Evolutionary conservation across 495 filamentous ascomycete genomes (phyloP), one percentile per base, ranked within the genome.

Genomic region (Emericellopsis terricola): DNA sequence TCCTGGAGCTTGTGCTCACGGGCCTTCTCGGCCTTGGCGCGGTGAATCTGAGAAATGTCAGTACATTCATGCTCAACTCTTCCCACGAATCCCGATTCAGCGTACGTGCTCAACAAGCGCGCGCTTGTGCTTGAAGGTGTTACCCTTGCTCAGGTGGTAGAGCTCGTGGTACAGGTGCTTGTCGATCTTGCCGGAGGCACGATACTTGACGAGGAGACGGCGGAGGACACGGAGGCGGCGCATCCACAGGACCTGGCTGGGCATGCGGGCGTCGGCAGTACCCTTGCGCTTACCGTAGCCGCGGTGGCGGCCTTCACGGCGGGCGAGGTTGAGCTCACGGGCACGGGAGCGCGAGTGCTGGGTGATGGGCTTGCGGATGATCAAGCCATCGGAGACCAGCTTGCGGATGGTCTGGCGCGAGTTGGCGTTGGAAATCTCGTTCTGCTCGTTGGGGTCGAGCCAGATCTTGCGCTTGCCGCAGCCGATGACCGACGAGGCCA

Each of bases 61-160:
- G 28, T 2, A 28, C 19, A 18, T 14, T 31, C 14, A 29, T 7
- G 13, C 14, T 14, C 4, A 9, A 9, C n/a, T n/a, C n/a, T n/a
- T n/a, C n/a, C n/a, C n/a, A n/a, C 28, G 8, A 13, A 23, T 10
- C 33, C 10, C 20, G 19, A 16, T 17, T 26, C 27, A 51, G 84
- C 89, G 55, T 82, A 97, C 89, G 69, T 97, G 89, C 70, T 99
- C 89, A 57, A 99, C 83, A 48, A 99, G 76, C 44, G 82, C 89
- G 55, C 89, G 79, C 83, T 94, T 99, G 78, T 99, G 89, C 84
- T 99, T 99, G 79, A 99, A 99, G 59, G 89, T 87, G 76, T 99
- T 99, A 92, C 89, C 89, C 85, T 99, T 99, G 77, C 78, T 81
- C 51, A 92, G 67, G 62, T 94, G 86, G 72, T 99, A 99, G 44